A percentile compares a stretch with the other conserved stretches of the same genome.
Evolutionary conservation across 805 yeast genomes (phyloP).

Genomic region (Lipomyces lipofer): DNA sequence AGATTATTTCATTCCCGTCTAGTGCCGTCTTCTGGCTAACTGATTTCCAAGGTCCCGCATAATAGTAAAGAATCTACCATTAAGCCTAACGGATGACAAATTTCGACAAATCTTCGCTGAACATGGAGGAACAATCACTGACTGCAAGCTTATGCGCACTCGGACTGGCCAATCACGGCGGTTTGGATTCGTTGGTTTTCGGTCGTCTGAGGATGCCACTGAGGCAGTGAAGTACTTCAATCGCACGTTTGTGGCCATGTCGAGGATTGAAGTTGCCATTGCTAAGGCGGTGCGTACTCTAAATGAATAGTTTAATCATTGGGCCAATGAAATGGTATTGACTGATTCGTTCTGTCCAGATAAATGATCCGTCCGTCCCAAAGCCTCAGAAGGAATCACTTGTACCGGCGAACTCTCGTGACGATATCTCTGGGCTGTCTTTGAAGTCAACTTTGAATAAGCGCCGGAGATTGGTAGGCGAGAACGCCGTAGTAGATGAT

Average conservation of each 20-base stretch:
- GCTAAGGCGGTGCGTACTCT: conserved; percentile 60
- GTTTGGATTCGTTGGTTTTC: conserved; percentile 91
- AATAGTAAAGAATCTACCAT: conserved; percentile 87
- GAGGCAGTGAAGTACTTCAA: conserved; percentile 75
- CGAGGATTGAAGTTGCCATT: conserved; percentile 70
- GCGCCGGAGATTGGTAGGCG: conserved; percentile 4
- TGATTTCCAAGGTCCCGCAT: conserved; percentile 82
- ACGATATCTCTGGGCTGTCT: neutral
- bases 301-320: neutral
- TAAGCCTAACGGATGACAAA: conserved; percentile 71
- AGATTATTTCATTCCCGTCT: too few relatives aligned
- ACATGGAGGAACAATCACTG: conserved; percentile 66
- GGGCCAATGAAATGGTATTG: neutral
- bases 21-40: too few relatives aligned
- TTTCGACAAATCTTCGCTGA: conserved; percentile 63
- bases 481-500: conserved; percentile 43
- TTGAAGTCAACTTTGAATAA: neutral
- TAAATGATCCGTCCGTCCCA: conserved; percentile 21
- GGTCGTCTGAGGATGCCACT: conserved; percentile 69
- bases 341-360: neutral
- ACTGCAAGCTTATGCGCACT: conserved; percentile 80
- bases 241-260: conserved; percentile 77
- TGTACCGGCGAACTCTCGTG: neutral
- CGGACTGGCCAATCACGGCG: conserved; percentile 84
- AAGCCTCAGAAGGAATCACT: conserved; percentile 4